Evolutionary conservation across 2,329 filamentous ascomycete species (phyloP).

Genomic region (Cordyceps fumosorosea): DNA sequence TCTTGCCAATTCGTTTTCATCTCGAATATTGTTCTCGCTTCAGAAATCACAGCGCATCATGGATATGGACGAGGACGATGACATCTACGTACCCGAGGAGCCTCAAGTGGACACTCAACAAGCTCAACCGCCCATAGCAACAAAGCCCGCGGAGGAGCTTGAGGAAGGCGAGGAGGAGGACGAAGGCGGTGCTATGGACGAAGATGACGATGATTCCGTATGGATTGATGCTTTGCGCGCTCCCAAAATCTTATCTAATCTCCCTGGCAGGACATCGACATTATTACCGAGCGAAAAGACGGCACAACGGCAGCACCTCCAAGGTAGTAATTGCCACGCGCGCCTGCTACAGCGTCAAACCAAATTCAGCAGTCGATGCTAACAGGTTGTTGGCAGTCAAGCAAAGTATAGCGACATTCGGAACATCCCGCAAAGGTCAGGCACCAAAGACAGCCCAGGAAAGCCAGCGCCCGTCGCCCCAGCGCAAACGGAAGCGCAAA

Average conservation of each 20-base stretch:
- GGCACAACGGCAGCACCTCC: conserved; percentile 54
- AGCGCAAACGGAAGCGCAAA: conserved; percentile 28
- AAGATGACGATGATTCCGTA: conserved; percentile 51
- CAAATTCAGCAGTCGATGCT: neutral
- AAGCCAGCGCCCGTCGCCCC: conserved; percentile 43
- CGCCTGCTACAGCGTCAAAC: neutral
- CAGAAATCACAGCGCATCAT: conserved; percentile 31
- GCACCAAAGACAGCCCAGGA: conserved; percentile 42
- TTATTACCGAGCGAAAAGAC: conserved; percentile 62
- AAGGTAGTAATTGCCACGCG: conserved; percentile 35
- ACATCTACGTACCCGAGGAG: conserved; percentile 60
- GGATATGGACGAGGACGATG: conserved; percentile 63
- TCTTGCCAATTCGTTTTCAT: too few relatives aligned
- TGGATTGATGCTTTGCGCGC: conserved; percentile 1
- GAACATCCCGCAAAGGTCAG: conserved; percentile 56
- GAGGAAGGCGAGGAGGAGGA: conserved; percentile 61
- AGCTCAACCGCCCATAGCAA: conserved; percentile 22
- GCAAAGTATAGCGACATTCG: conserved; percentile 58
- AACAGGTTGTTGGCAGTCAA: conserved; percentile 35
- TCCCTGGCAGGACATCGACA: conserved; percentile 53
- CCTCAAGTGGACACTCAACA: conserved; percentile 31
- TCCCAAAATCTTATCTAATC: neutral
- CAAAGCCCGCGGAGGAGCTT: conserved; percentile 44
- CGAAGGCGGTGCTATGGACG: conserved; percentile 53
- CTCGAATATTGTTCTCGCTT: neutral